These are phyloP conservation scores for Cupressus sempervirens DNA, from an alignment of 75 land plant genomes.

Conservation along the genomic window DNA sequence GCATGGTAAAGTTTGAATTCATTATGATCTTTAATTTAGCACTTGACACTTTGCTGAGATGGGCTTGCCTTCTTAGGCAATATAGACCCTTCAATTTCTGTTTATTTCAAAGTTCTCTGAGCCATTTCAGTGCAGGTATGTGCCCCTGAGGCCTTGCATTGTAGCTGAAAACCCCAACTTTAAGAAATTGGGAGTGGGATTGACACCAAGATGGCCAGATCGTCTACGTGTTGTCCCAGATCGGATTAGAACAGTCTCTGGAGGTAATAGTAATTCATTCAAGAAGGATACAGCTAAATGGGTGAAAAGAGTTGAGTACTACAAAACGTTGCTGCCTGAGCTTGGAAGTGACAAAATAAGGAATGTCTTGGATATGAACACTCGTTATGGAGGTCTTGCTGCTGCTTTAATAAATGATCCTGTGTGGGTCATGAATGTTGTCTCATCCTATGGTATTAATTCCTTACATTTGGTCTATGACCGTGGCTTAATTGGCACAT, in stretches of 20 bases:
- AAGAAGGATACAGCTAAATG: slow-evolving; percentile 31
- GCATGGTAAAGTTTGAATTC: slow-evolving; percentile 31
- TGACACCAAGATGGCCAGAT: slow-evolving; percentile 38
- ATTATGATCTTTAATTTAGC: neutral
- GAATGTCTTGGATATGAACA: slow-evolving; percentile 46
- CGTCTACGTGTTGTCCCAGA: slow-evolving; percentile 29
- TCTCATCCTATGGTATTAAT: slow-evolving; percentile 25
- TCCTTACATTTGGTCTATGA: slow-evolving; percentile 25
- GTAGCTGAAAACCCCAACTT: slow-evolving; percentile 17
- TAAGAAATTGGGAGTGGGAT: slow-evolving; percentile 37
- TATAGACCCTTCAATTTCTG: neutral
- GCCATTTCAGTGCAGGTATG: slow-evolving; percentile 32
- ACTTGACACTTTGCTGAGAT: neutral
- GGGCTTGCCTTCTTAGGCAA: neutral
- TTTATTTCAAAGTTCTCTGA: neutral
- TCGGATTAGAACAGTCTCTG: slow-evolving; percentile 17
- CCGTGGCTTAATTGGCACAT: slow-evolving; percentile 38
- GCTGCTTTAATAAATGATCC: slow-evolving; percentile 32
- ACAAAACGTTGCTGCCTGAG: slow-evolving; percentile 35
- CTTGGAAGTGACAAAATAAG: slow-evolving; percentile 24
- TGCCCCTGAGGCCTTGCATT: slow-evolving; percentile 50
- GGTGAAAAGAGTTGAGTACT: slow-evolving; percentile 29
- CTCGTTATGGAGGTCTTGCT: slow-evolving; percentile 34
- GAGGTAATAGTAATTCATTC: slow-evolving; percentile 18
- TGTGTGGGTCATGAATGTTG: slow-evolving; percentile 46